Base-by-base conservation (phyloP, 176 grass and related monocot species). In the Calamus simplicifolius region DNA sequence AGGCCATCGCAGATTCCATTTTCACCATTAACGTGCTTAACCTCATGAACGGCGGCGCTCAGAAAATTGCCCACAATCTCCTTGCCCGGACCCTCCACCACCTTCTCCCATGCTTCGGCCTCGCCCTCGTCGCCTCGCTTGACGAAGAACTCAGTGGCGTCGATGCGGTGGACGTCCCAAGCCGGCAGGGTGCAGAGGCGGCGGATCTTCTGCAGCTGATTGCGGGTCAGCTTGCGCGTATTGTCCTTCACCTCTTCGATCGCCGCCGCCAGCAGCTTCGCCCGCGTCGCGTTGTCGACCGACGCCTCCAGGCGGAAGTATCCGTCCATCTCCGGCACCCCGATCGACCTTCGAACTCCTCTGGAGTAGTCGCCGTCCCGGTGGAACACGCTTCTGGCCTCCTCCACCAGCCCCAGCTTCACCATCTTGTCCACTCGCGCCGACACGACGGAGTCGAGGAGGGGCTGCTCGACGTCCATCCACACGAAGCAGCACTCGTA, bases 401-500 rank as follows among this genome's bases (percentile, higher is more conserved):
- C 94, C 14, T 89, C 79, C 2, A 98, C 74, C 30, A 98, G 71
- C 0, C 94, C 94, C 0, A 71, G 67, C 26, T 80, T 29, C 35
- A 79, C 54, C 94, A 98, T 98, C 5, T 79, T 27, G 61, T 98
- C 88, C 50, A 98, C 94, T 50, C 94, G 88, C 56, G 66, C 62
- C 0, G 66, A 31, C 15, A 93, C 88, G 64, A 98, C 93, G 27
- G 35, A 58, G 52, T 80, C 66, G 15, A 98, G 75, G 67, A 85
- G 79, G 10, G 69, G 52, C 58, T 62, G 72, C 17, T 89, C 64
- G 21, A 82, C 88, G 73, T 98, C 94, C 17, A 98, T 85, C 94
- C 94, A 98, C 14, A 98, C 56, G 72, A 93, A 98, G 76, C 79
- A 93, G 61, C 81, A 86, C 10, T 83, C 79, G 61, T 85, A 89